Conservation (phyloP, 495 filamentous ascomycete species). For the Chaetomidium leptoderma region DNA sequence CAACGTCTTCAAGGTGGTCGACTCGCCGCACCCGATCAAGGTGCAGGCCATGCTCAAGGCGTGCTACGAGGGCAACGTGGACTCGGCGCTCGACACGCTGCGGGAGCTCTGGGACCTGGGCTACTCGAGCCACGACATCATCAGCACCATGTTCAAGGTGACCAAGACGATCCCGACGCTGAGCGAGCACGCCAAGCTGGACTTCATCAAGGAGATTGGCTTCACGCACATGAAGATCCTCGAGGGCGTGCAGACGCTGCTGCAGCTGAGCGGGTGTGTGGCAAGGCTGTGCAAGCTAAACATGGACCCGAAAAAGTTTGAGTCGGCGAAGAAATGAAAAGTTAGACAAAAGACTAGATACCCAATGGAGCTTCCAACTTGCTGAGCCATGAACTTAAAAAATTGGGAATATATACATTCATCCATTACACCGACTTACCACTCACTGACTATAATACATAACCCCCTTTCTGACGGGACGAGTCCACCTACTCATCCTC, state of each 20-base stretch:
- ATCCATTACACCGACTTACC: neutral
- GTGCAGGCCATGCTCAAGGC: slow-evolving; percentile 98
- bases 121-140: slow-evolving; percentile 95
- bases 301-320: slow-evolving; percentile 88
- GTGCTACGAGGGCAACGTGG: slow-evolving; percentile 86
- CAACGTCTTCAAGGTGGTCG: slow-evolving; percentile 97
- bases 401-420: neutral
- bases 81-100: slow-evolving; percentile 77
- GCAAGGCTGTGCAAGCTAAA: slow-evolving; percentile 88
- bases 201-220: slow-evolving; percentile 96
- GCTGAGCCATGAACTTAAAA: neutral
- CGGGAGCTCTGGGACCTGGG: slow-evolving; percentile 92
- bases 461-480: too few relatives aligned
- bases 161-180: slow-evolving; percentile 89
- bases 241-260: slow-evolving; percentile 89
- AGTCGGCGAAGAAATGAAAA: slow-evolving; percentile 42
- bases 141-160: slow-evolving; percentile 97
- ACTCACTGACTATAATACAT: too few relatives aligned
- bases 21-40: slow-evolving; percentile 94
- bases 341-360: slow-evolving; percentile 4
- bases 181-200: slow-evolving; percentile 88
- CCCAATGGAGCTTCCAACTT: slow-evolving; percentile 6
- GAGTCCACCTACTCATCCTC: slow-evolving; percentile 28
- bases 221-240: slow-evolving; percentile 99
- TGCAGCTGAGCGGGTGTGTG: slow-evolving; percentile 89